Evolutionary conservation across 2,329 filamentous ascomycete genomes (phyloP).

Genomic region (Fusarium liriodendri): DNA sequence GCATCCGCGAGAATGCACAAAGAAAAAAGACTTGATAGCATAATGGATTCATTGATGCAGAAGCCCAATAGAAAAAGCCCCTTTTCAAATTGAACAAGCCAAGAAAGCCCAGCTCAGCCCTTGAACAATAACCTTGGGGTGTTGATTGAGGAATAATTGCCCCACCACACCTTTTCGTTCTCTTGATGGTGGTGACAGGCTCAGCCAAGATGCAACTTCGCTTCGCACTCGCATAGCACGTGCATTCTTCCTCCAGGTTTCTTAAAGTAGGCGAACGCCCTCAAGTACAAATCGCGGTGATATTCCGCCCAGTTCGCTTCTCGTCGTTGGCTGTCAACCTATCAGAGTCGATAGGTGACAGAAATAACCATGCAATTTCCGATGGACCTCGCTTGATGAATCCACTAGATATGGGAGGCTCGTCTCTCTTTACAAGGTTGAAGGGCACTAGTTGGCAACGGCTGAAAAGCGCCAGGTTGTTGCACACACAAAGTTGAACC

Average conservation of each 20-base stretch:
- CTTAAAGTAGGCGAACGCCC: neutral
- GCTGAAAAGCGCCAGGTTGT: neutral
- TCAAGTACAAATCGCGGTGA: slow-evolving; percentile 12
- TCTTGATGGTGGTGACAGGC: neutral
- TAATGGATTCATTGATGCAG: neutral
- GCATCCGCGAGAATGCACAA: neutral
- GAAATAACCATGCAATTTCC: slow-evolving; percentile 5
- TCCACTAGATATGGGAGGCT: neutral
- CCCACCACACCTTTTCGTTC: neutral
- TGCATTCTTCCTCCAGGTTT: neutral
- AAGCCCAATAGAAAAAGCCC: neutral
- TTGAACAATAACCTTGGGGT: neutral
- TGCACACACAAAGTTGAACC: neutral
- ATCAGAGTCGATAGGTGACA: slow-evolving; percentile 16
- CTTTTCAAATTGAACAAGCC: neutral
- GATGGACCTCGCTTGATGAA: slow-evolving; percentile 4
- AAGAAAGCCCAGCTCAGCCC: neutral
- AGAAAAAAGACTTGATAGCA: neutral
- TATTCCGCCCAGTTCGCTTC: slow-evolving; percentile 34
- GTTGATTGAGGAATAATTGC: neutral
- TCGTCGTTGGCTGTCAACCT: neutral
- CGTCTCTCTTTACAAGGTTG: neutral
- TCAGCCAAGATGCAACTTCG: slow-evolving; percentile 13
- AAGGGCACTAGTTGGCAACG: neutral
- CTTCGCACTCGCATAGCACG: slow-evolving; percentile 19